phyloP scores from a whole-genome alignment of 192 early-diverging fungal species.

The Cladochytrium replicatum region DNA sequence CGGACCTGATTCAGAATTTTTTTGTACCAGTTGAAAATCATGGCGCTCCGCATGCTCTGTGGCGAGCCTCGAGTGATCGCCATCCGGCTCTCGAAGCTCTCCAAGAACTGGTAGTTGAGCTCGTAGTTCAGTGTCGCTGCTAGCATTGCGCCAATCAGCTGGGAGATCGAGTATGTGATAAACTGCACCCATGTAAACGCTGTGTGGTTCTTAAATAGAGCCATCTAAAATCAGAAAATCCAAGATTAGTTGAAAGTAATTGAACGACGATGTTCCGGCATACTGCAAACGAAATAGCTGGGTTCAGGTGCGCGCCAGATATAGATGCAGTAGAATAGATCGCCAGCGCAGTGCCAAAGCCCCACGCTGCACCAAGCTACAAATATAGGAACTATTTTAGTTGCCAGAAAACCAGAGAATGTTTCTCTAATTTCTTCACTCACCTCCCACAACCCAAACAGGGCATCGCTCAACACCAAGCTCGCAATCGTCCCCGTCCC shows the following conservation, averaged over 20 bases:
- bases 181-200: slow-evolving; percentile 19
- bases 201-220: slow-evolving; percentile 1
- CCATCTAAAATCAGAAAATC: too few species aligned
- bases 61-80: slow-evolving; percentile 11
- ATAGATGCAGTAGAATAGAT: slow-evolving; percentile 20
- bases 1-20: slow-evolving; percentile 6
- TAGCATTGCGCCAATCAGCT: slow-evolving; percentile 19
- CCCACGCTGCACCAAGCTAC: slow-evolving; percentile 20
- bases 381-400: too few species aligned
- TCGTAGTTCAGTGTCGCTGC: slow-evolving; percentile 19
- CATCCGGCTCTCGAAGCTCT: slow-evolving; percentile 6
- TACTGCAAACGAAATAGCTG: slow-evolving; percentile 17
- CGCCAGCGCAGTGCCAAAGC: slow-evolving; percentile 19
- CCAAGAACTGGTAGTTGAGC: slow-evolving; percentile 1
- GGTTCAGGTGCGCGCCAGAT: slow-evolving; percentile 28
- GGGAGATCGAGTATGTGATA: slow-evolving; percentile 11
- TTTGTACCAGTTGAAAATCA: slow-evolving; percentile 12
- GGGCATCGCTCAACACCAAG: slow-evolving; percentile 10
- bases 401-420: too few species aligned
- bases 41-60: slow-evolving; percentile 9
- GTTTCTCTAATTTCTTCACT: too few species aligned
- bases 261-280: slow-evolving; percentile 15
- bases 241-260: too few species aligned
- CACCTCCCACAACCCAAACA: too few species aligned
- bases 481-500: slow-evolving; percentile 12